Percentiles rank a stretch among this genome's conserved stretches.
phyloP scores from a whole-genome alignment of 2,329 filamentous ascomycete genomes.

The Coleophoma eucalyptorum region DNA sequence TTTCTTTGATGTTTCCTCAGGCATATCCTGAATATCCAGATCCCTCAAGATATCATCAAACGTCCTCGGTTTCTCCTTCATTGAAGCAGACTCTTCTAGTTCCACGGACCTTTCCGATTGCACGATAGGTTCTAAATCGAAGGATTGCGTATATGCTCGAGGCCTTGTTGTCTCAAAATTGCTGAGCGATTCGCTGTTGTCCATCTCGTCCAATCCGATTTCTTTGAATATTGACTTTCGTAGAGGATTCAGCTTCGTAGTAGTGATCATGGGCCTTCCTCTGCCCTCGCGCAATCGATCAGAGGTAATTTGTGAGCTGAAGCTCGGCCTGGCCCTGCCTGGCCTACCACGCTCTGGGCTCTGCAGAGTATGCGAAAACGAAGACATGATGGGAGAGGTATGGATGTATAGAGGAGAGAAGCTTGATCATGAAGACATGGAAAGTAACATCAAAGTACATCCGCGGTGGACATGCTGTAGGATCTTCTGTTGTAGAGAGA shows the following conservation, averaged over 20 bases:
- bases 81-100: too few species aligned
- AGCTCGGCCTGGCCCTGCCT: slow-evolving; percentile 10
- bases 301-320: slow-evolving; percentile 16
- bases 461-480: background rate
- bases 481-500: too few species aligned
- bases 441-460: background rate
- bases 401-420: background rate
- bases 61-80: slow-evolving; percentile 1
- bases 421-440: background rate
- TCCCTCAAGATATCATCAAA: slow-evolving; percentile 7
- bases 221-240: slow-evolving; percentile 20
- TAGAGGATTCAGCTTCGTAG: slow-evolving; percentile 10
- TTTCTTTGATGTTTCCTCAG: slow-evolving; percentile 1
- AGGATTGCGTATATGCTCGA: too few species aligned
- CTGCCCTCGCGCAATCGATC: slow-evolving; percentile 18
- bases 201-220: slow-evolving; percentile 20
- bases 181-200: too few species aligned
- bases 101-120: too few species aligned
- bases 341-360: slow-evolving; percentile 9
- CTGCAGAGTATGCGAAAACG: slow-evolving; percentile 1
- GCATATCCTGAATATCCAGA: slow-evolving; percentile 2
- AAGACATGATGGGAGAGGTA: background rate
- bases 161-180: too few species aligned
- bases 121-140: too few species aligned
- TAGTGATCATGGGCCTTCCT: slow-evolving; percentile 4